Evolutionary conservation across 352 stramenopile species (phyloP).

Genomic region (Phytophthora fragariaefolia): DNA sequence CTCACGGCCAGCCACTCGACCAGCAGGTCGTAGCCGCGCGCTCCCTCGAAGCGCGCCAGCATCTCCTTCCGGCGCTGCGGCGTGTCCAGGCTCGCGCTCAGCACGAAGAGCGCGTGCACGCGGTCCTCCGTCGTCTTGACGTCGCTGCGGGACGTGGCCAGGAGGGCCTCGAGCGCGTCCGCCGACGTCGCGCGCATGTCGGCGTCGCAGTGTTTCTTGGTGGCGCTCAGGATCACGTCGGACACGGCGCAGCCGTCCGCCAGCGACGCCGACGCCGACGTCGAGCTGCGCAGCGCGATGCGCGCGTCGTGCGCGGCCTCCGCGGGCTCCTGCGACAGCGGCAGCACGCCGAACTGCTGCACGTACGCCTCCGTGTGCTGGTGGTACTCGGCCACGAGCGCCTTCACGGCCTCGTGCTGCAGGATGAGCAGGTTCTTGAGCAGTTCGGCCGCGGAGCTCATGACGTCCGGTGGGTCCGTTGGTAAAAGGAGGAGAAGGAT

Average conservation of each 20-base stretch:
- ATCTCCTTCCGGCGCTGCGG: slow-evolving; percentile 24
- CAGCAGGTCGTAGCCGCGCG: slow-evolving; percentile 62
- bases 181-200: slow-evolving; percentile 45
- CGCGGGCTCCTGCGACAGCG: slow-evolving; percentile 43
- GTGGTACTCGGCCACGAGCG: slow-evolving; percentile 60
- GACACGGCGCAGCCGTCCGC: slow-evolving; percentile 52
- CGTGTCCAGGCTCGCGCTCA: slow-evolving; percentile 56
- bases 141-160: slow-evolving; percentile 38
- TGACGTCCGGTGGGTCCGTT: too few species aligned
- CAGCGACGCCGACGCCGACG: slow-evolving; percentile 24
- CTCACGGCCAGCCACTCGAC: slow-evolving; percentile 59
- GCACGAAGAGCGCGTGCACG: slow-evolving; percentile 61
- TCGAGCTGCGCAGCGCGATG: slow-evolving; percentile 43
- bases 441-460: slow-evolving; percentile 32
- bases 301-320: slow-evolving; percentile 20
- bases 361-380: slow-evolving; percentile 74
- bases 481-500: neutral
- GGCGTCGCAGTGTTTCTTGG: slow-evolving; percentile 46
- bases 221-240: slow-evolving; percentile 43
- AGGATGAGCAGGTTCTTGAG: slow-evolving; percentile 70
- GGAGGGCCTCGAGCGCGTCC: slow-evolving; percentile 48
- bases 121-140: slow-evolving; percentile 60
- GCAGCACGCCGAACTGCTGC: slow-evolving; percentile 57
- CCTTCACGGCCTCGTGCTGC: slow-evolving; percentile 54
- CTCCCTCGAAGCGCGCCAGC: slow-evolving; percentile 60